phyloP scores from a whole-genome alignment of 768 basidiomycete genomes.

The Asterophora lycoperdoides region DNA sequence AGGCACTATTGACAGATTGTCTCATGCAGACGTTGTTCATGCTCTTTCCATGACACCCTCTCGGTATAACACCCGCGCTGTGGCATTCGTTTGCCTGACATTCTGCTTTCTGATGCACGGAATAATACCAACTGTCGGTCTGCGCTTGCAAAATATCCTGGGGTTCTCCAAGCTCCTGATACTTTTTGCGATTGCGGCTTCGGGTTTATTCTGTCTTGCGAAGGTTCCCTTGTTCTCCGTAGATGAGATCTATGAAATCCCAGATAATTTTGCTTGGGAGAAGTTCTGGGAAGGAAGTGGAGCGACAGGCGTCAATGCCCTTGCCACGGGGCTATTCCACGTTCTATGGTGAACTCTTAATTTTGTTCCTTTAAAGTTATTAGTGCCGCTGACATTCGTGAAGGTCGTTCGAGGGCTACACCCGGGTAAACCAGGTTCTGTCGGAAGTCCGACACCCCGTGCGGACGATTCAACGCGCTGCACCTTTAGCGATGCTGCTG shows the following conservation, averaged over 20 bases:
- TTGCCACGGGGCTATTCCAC: constrained; percentile 59
- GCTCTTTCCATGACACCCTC: constrained; percentile 45
- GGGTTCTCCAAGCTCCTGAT: constrained; percentile 56
- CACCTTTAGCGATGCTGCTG: constrained; percentile 55
- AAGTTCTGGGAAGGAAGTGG: constrained; percentile 60
- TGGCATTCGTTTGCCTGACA: constrained; percentile 50
- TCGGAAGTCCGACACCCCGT: constrained; percentile 67
- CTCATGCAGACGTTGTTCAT: constrained; percentile 49
- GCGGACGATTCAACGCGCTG: constrained; percentile 63
- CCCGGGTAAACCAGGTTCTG: constrained; percentile 67
- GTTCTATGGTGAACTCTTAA: constrained; percentile 53
- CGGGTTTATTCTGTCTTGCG: constrained; percentile 48
- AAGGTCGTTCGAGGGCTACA: constrained; percentile 69
- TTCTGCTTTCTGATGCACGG: constrained; percentile 56
- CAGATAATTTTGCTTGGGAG: constrained; percentile 54
- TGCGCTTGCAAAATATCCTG: constrained; percentile 58
- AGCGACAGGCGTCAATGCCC: constrained; percentile 46
- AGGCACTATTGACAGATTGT: not conserved
- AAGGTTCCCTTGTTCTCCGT: constrained; percentile 47
- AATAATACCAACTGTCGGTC: constrained; percentile 44
- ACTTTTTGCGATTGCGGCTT: constrained; percentile 44
- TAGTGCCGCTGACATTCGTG: too few relatives aligned
- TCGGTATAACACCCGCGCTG: constrained; percentile 41
- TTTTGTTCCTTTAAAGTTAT: not conserved
- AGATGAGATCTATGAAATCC: constrained; percentile 42